Evolutionary conservation across 2,329 filamentous ascomycete genomes (phyloP).

Genomic region (Cordyceps cateniannulata): DNA sequence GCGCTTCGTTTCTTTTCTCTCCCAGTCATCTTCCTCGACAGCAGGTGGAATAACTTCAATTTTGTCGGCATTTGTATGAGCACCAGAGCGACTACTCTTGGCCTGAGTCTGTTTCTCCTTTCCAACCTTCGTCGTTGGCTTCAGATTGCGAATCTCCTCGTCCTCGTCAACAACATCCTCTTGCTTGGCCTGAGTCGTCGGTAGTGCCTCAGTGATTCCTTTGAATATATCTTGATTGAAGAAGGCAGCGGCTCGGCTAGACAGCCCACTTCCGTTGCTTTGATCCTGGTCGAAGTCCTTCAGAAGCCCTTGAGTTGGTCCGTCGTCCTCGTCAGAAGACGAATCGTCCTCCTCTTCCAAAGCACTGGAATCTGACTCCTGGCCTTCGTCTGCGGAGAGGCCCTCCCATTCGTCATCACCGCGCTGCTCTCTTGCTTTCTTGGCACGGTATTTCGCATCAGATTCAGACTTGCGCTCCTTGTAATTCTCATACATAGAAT

Average conservation of each 20-base stretch:
- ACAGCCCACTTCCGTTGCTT: constrained; percentile 42
- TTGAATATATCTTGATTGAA: constrained; percentile 95
- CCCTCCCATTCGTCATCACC: constrained; percentile 91
- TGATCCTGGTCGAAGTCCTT: constrained; percentile 33
- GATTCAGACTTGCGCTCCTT: constrained; percentile 69
- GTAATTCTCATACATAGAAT: constrained; percentile 81
- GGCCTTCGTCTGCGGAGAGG: constrained; percentile 60
- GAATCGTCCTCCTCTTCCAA: constrained; percentile 47
- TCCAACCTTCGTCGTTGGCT: constrained; percentile 25
- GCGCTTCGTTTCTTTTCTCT: constrained; percentile 55
- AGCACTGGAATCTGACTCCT: constrained; percentile 56
- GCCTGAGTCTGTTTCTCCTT: constrained; percentile 14
- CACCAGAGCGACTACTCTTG: constrained; percentile 20
- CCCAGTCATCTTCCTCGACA: constrained; percentile 55
- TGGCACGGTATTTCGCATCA: constrained; percentile 85
- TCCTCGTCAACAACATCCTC: constrained; percentile 27
- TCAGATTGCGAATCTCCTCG: constrained; percentile 19
- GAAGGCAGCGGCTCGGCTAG: constrained; percentile 78
- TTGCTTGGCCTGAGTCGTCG: constrained; percentile 26
- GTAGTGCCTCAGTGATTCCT: constrained; percentile 62
- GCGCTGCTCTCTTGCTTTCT: constrained; percentile 75
- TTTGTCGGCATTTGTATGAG: constrained; percentile 33
- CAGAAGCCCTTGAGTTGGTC: constrained; percentile 24
- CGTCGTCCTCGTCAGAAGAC: constrained; percentile 28
- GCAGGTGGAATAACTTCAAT: constrained; percentile 53